phyloP scores from a whole-genome alignment of 805 yeast species.

The Isabelozyma heimii region DNA sequence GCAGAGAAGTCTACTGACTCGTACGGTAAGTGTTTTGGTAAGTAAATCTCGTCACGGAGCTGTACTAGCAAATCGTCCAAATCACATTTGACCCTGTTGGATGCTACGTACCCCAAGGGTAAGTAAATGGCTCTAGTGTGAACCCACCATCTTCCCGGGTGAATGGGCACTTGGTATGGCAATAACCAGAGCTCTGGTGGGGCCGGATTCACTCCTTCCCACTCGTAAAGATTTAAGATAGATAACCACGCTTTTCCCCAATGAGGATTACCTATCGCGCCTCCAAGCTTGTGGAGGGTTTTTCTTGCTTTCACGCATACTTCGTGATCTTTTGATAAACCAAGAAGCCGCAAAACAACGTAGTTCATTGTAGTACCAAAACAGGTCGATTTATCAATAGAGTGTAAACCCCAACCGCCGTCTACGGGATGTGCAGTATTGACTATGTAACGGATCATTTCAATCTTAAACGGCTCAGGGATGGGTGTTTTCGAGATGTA shows the following conservation, averaged over 20 bases:
- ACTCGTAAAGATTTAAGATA: slow-evolving; percentile 72
- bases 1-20: slow-evolving; percentile 63
- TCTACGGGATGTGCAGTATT: slow-evolving; percentile 95
- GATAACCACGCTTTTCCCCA: slow-evolving; percentile 98
- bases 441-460: slow-evolving; percentile 81
- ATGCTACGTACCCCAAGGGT: slow-evolving; percentile 79
- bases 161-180: slow-evolving; percentile 79
- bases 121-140: slow-evolving; percentile 91
- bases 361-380: slow-evolving; percentile 92
- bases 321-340: slow-evolving; percentile 70
- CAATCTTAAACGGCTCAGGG: slow-evolving; percentile 61
- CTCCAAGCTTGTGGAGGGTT: slow-evolving; percentile 73
- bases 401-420: slow-evolving; percentile 99
- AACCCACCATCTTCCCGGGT: slow-evolving; percentile 99
- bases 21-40: slow-evolving; percentile 47
- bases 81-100: slow-evolving; percentile 53
- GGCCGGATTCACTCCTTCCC: slow-evolving; percentile 98
- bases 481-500: slow-evolving; percentile 70
- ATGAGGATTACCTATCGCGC: slow-evolving; percentile 88
- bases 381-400: slow-evolving; percentile 89
- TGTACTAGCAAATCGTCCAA: slow-evolving; percentile 61
- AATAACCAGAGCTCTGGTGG: slow-evolving; percentile 93
- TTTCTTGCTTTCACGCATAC: slow-evolving; percentile 74
- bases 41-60: slow-evolving; percentile 78
- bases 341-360: slow-evolving; percentile 75